Evolutionary conservation across 495 filamentous ascomycete species (phyloP).

Genomic region (Aspergillus sclerotiicarbonarius): DNA sequence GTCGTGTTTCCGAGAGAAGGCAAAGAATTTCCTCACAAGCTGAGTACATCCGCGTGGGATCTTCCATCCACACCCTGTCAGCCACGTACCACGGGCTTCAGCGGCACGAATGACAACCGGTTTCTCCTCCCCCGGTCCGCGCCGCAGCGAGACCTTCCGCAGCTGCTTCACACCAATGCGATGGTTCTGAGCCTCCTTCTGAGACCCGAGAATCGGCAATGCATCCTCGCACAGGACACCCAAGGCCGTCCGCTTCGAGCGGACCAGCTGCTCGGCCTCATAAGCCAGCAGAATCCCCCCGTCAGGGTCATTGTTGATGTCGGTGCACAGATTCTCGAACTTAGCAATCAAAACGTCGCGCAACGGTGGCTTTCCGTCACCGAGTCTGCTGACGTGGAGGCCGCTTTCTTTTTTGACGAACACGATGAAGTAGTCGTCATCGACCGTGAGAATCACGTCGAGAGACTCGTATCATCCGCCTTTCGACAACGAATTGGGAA

Average conservation of each 20-base stretch:
- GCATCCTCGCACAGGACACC: conserved; percentile 16
- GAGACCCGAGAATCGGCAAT: conserved; percentile 50
- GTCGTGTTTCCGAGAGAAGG: conserved; percentile 66
- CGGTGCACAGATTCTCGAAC: conserved; percentile 69
- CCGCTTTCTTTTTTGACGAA: conserved; percentile 54
- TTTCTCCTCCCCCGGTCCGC: conserved; percentile 56
- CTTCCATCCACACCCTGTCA: conserved; percentile 46
- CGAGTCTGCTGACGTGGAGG: conserved; percentile 29
- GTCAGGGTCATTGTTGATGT: conserved; percentile 68
- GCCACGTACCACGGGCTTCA: conserved; percentile 60
- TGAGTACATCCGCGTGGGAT: conserved; percentile 72
- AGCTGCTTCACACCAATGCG: conserved; percentile 63
- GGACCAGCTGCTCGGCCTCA: conserved; percentile 44
- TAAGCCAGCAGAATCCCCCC: conserved; percentile 35
- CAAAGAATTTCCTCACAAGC: conserved; percentile 62
- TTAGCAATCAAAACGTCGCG: conserved; percentile 54
- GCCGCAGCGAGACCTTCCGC: conserved; percentile 52
- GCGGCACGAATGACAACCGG: conserved; percentile 69
- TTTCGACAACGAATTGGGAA: conserved; percentile 36
- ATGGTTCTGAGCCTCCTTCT: conserved; percentile 59
- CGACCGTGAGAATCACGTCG: conserved; percentile 42
- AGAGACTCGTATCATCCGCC: conserved; percentile 55
- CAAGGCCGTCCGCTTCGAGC: conserved; percentile 21
- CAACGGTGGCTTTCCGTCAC: conserved; percentile 37
- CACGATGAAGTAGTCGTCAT: conserved; percentile 51